A percentile compares a stretch with the other conserved stretches of the same genome.
These are phyloP conservation scores for Torulaspora microellipsoides DNA, from an alignment of 805 yeast genomes.

Conservation along the genomic window DNA sequence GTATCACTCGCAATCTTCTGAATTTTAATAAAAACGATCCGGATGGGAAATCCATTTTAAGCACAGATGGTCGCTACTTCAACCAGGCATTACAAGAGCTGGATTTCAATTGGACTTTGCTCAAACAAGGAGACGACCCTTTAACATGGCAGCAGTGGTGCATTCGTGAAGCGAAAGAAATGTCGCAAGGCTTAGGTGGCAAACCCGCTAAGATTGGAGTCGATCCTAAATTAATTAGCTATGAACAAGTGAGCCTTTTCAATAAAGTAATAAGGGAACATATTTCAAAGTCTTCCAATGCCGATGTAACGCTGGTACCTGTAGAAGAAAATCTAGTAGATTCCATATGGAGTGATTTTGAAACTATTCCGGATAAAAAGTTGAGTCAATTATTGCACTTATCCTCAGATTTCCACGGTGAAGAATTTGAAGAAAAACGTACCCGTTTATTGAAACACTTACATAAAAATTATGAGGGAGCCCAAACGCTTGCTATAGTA, in stretches of 20 bases:
- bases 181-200: conserved; percentile 38
- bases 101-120: conserved; percentile 70
- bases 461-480: conserved; percentile 24
- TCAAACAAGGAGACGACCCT: conserved; percentile 76
- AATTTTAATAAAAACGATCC: conserved; percentile 39
- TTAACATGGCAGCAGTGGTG: conserved; percentile 82
- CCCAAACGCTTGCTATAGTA: conserved; percentile 53
- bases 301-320: conserved; percentile 45
- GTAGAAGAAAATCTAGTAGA: conserved; percentile 68
- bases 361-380: conserved; percentile 56
- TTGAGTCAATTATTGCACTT: conserved; percentile 48
- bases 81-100: conserved; percentile 84
- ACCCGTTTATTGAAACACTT: conserved; percentile 40
- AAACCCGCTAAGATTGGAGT: conserved; percentile 61
- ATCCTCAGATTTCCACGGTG: conserved; percentile 59
- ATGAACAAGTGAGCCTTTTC: conserved; percentile 34
- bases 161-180: conserved; percentile 47
- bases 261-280: conserved; percentile 28
- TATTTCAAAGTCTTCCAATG: conserved; percentile 24
- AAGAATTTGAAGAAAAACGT: conserved; percentile 54
- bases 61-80: conserved; percentile 95
- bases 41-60: conserved; percentile 67
- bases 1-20: conserved; percentile 54
- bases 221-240: conserved; percentile 72
- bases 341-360: conserved; percentile 63